Evolutionary conservation across 495 filamentous ascomycete species (phyloP), one percentile per base, ranked within the genome.

Genomic region (Physcia stellaris): DNA sequence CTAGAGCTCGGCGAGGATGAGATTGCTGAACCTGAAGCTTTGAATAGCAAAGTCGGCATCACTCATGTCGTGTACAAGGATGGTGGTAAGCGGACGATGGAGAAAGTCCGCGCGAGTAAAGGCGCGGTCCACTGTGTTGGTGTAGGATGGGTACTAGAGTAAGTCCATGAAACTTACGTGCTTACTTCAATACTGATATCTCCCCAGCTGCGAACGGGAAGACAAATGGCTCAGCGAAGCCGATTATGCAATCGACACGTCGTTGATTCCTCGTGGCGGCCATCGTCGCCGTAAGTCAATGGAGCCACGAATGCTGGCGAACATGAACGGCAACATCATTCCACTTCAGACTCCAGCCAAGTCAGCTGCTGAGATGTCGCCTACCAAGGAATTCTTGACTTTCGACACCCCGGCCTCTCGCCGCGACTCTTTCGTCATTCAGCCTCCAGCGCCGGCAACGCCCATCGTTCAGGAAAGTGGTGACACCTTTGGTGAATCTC

Each of bases 1-100:
- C 11, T n/a, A 43, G 26, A 11, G 23, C 3, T 13, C 33, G n/a
- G n/a, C n/a, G 26, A 13, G 7, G 26, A 28, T 28, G 26, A 28
- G 33, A 9, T 30, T 26, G 13, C 34, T 41, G 35, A 34, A 16
- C 20, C 18, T 16, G 47, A 46, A 4, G 22, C 38, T 11, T 33
- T 42, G 15, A 36, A 45, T n/a, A 62, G 57, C 7, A 83, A 77
- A 53, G 64, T 92, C 23, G 83, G 83, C 2, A 86, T 95, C 51
- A 98, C 90, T 4, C 90, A 98, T 50, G 83, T 98, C 1, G 76
- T 98, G 1, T 98, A 82, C 61, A 95, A 95, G 51, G 90, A 94
- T 58, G 90, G 90, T 29, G 79, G 79, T 6, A 75, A 83, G 38
- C 71, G 81, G 24, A 95, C 88, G 0, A 55, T 95, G 37, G 80